phyloP scores from a whole-genome alignment of 23 red algal species.

The Cyanidium caldarium region DNA sequence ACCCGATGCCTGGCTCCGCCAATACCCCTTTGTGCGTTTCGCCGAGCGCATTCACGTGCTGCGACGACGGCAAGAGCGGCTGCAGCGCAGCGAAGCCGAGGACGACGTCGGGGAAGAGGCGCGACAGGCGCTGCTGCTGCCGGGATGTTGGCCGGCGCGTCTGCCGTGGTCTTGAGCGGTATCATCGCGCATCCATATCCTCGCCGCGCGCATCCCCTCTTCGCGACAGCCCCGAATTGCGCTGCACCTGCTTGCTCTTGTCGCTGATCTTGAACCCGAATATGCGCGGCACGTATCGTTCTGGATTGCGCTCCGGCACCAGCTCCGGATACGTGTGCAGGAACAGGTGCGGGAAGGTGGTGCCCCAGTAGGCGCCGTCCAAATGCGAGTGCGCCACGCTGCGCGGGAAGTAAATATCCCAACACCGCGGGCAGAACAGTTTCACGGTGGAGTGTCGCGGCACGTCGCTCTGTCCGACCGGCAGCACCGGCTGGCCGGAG shows the following conservation, averaged over 20 bases:
- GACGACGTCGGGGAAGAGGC: too few species aligned
- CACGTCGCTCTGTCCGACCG: slow-evolving; percentile 79
- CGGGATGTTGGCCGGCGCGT: not conserved
- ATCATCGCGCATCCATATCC: not conserved
- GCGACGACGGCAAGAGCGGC: not conserved
- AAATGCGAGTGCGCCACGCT: slow-evolving; percentile 40
- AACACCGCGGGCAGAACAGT: slow-evolving; percentile 87
- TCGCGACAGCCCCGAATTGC: slow-evolving; percentile 9
- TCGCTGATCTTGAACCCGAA: slow-evolving; percentile 74
- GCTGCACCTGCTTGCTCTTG: slow-evolving; percentile 40
- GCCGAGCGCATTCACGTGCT: not conserved
- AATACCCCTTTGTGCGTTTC: not conserved
- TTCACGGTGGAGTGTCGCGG: slow-evolving; percentile 72
- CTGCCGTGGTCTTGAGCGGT: not conserved
- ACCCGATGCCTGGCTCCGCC: not conserved
- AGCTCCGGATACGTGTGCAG: slow-evolving; percentile 67
- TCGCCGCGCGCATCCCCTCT: not conserved
- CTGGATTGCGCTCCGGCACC: slow-evolving; percentile 57
- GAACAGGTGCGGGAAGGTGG: slow-evolving; percentile 95
- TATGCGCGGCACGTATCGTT: slow-evolving; percentile 72
- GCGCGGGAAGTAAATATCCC: slow-evolving; percentile 83
- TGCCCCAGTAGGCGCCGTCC: slow-evolving; percentile 97
- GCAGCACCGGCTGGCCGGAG: slow-evolving; percentile 73
- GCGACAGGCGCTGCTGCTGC: not conserved
- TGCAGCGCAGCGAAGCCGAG: not conserved